phyloP scores from a whole-genome alignment of 805 yeast genomes.

The Saccharomyces kudriavzevii region DNA sequence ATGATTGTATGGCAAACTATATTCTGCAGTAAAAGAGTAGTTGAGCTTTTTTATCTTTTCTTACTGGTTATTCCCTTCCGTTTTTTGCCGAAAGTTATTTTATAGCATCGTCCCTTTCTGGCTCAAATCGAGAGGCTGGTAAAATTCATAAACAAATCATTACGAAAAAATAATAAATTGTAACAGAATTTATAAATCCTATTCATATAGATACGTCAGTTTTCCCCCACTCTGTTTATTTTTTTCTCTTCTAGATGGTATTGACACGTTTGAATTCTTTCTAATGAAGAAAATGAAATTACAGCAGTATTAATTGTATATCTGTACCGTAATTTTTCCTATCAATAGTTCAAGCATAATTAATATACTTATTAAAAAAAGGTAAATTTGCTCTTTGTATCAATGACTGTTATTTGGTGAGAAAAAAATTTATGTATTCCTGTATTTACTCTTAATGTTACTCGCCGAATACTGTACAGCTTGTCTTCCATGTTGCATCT shows the following conservation, averaged over 20 bases:
- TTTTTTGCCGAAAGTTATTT: background rate
- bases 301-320: background rate
- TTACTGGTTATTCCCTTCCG: background rate
- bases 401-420: background rate
- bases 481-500: conserved; percentile 44
- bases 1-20: background rate
- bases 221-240: background rate
- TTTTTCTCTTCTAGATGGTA: background rate
- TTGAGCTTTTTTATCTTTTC: background rate
- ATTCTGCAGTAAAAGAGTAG: background rate
- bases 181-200: background rate
- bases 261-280: background rate
- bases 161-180: background rate
- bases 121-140: background rate
- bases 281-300: background rate
- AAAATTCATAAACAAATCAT: background rate
- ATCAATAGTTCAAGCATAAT: conserved; percentile 1
- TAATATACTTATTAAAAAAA: background rate
- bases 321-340: background rate
- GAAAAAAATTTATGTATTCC: background rate
- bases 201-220: background rate
- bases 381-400: background rate
- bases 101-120: background rate
- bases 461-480: conserved; percentile 35
- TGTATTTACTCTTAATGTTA: background rate